Conservation (phyloP, 208 protist species). For the Leishmania guyanensis region DNA sequence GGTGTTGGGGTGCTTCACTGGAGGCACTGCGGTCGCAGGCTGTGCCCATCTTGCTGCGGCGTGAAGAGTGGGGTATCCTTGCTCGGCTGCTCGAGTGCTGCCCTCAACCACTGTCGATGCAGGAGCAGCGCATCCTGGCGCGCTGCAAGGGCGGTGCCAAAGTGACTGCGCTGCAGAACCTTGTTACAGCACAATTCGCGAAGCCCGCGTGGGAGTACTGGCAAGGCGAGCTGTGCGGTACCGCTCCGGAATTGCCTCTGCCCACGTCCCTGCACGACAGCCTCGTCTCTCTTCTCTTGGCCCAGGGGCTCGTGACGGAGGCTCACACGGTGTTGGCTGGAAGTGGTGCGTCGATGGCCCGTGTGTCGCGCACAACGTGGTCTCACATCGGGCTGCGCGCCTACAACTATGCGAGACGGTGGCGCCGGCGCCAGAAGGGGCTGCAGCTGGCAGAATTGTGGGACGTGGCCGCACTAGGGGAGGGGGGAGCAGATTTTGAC, state of each 20-base stretch:
- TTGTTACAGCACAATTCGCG: conserved; percentile 7
- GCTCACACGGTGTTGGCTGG: conserved; percentile 8
- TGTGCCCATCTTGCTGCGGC: conserved; percentile 15
- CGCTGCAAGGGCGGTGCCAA: conserved; percentile 3
- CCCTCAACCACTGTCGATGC: conserved; percentile 20
- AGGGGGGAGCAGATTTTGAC: neutral
- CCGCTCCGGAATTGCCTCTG: neutral
- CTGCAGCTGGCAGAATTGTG: conserved; percentile 19
- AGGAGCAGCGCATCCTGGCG: conserved; percentile 11
- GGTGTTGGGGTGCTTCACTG: conserved; percentile 22
- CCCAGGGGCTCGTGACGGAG: conserved; percentile 9
- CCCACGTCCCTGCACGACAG: conserved; percentile 8
- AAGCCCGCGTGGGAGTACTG: conserved; percentile 13
- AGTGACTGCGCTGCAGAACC: conserved; percentile 1
- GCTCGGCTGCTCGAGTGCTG: conserved; percentile 9
- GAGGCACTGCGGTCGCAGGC: conserved; percentile 25
- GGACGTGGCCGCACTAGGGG: conserved; percentile 13
- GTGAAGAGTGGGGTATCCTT: conserved; percentile 12
- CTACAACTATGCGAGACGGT: conserved; percentile 7
- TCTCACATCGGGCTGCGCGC: conserved; percentile 7
- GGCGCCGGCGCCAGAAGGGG: neutral
- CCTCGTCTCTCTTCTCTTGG: conserved; percentile 21
- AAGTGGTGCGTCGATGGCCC: neutral
- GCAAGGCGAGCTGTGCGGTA: neutral
- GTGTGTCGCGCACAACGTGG: neutral